Percentiles rank a stretch among this genome's conserved stretches.
Evolutionary conservation across 345 rosid species (phyloP).

Genomic region (Eucalyptus regnans): DNA sequence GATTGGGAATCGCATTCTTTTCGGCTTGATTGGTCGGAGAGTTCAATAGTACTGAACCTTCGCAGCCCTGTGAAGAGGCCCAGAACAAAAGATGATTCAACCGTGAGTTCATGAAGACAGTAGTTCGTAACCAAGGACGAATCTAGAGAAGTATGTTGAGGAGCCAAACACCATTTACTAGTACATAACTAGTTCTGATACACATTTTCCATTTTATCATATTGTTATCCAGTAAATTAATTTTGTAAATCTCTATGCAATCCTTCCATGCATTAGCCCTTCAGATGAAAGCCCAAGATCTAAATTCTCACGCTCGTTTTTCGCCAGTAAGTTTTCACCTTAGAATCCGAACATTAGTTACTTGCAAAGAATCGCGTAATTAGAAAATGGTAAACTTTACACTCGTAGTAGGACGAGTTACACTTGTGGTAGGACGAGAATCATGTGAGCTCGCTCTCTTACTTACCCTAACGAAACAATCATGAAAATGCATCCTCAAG

Average conservation of each 20-base stretch:
- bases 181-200: neutral
- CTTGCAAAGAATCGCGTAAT: neutral
- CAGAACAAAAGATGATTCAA: neutral
- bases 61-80: conserved; percentile 51
- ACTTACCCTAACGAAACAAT: conserved; percentile 65
- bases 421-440: no score
- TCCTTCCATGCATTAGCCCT: neutral
- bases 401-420: neutral
- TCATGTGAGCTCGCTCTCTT: neutral
- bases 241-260: neutral
- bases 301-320: neutral
- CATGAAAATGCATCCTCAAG: conserved; percentile 73
- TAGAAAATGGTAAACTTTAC: neutral
- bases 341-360: neutral
- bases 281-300: neutral
- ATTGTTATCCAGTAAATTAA: neutral
- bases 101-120: neutral
- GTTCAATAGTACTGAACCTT: conserved; percentile 62
- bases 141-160: neutral
- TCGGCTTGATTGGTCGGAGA: conserved; percentile 34
- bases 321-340: neutral
- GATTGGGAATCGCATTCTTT: conserved; percentile 38
- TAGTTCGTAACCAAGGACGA: neutral
- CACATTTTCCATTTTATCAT: neutral
- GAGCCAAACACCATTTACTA: neutral